Percentiles rank a stretch among this genome's conserved stretches.
These are phyloP conservation scores for Basipetospora chlamydospora DNA, from an alignment of 2,329 filamentous ascomycete species.

Conservation along the genomic window DNA sequence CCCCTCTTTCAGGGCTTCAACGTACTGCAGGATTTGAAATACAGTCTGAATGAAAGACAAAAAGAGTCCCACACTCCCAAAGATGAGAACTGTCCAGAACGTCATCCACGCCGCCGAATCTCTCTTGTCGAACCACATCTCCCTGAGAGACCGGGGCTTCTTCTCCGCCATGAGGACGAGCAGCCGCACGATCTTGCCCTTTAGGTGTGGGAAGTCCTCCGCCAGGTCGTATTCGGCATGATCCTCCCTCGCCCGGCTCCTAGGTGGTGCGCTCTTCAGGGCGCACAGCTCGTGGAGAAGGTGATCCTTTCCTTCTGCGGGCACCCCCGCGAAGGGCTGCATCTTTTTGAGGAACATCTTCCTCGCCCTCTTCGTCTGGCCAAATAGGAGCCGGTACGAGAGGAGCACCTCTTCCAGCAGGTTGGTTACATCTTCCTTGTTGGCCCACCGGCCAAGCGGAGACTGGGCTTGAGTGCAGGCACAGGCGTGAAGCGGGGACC, in stretches of 20 bases:
- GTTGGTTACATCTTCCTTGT: too few species aligned
- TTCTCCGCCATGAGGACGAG: not conserved
- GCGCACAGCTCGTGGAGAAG: not conserved
- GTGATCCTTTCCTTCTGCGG: not conserved
- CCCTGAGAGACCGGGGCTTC: conserved; percentile 8
- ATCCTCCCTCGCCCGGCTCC: not conserved
- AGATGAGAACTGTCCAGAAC: conserved; percentile 11
- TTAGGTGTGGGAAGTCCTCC: not conserved
- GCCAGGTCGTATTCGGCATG: too few species aligned
- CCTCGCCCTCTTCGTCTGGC: not conserved
- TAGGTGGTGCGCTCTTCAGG: not conserved
- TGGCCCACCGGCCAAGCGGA: too few species aligned
- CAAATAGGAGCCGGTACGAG: not conserved
- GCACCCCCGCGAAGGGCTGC: not conserved
- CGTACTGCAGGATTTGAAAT: conserved; percentile 11
- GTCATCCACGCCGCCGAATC: conserved; percentile 13
- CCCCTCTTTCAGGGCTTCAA: not conserved
- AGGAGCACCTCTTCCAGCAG: too few species aligned
- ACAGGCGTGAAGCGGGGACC: not conserved
- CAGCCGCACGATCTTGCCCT: not conserved
- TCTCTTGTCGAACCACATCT: conserved; percentile 12
- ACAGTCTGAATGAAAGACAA: conserved; percentile 11
- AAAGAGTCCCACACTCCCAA: conserved; percentile 11
- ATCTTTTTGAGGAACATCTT: not conserved
- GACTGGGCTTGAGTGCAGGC: too few species aligned